phyloP scores from a whole-genome alignment of 331 rosid species.

The Cydonia oblonga region DNA sequence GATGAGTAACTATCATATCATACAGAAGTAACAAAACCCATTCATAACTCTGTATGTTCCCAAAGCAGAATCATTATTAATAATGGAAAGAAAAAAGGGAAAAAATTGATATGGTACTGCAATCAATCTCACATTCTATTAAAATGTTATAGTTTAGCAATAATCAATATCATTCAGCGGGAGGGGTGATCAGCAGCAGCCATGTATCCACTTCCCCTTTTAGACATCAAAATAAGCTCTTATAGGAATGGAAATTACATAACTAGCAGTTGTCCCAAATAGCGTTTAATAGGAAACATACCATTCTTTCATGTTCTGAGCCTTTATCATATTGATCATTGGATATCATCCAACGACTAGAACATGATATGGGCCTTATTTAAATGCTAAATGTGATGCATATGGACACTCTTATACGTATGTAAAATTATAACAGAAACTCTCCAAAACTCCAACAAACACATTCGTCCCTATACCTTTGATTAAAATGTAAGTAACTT shows the following conservation, averaged over 20 bases:
- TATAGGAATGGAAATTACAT: no score
- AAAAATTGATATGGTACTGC: not conserved
- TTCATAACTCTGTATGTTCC: not conserved
- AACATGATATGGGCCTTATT: not conserved
- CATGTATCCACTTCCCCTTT: not conserved
- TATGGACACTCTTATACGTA: not conserved
- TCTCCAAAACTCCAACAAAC: not conserved
- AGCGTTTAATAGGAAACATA: not conserved
- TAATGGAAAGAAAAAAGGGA: not conserved
- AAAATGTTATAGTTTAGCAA: not conserved
- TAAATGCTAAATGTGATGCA: not conserved
- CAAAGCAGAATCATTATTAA: not conserved
- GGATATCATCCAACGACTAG: not conserved
- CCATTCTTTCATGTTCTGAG: not conserved
- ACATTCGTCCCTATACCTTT: not conserved
- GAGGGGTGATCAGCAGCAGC: not conserved
- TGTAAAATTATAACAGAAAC: not conserved
- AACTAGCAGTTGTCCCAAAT: not conserved
- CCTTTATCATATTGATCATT: not conserved
- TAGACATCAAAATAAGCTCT: not conserved
- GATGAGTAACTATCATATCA: slow-evolving; percentile 2
- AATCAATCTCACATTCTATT: not conserved
- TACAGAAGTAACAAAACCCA: not conserved
- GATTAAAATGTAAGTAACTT: not conserved
- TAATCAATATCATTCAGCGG: not conserved